Conservation (phyloP, 148 eudicot species). For the Tetragonia tetragonoides region DNA sequence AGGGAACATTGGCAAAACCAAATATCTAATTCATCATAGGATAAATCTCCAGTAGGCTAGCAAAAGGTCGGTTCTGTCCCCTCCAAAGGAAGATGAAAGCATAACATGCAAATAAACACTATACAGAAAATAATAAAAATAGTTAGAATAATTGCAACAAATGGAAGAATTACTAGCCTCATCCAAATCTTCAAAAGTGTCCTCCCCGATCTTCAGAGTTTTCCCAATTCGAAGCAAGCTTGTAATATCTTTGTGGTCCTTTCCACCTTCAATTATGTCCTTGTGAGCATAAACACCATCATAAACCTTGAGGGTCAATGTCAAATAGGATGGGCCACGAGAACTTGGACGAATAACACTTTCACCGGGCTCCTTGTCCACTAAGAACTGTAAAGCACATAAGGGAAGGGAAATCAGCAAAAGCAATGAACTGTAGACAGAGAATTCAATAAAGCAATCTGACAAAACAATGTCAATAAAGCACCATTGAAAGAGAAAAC, state of each 20-base stretch:
- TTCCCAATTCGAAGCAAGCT: conserved; percentile 92
- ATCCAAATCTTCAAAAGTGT: conserved; percentile 92
- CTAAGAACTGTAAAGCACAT: conserved; percentile 48
- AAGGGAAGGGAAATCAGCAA: conserved; percentile 14
- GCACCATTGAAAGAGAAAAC: too few relatives aligned
- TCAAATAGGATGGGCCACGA: conserved; percentile 83
- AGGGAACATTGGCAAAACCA: not conserved
- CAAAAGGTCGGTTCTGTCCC: too few relatives aligned
- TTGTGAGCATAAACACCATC: conserved; percentile 94
- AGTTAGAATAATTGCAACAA: not conserved
- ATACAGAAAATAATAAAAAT: not conserved
- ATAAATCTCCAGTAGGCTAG: not conserved
- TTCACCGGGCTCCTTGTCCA: conserved; percentile 91
- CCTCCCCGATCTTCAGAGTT: conserved; percentile 82
- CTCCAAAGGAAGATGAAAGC: conserved; percentile 5
- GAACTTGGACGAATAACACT: conserved; percentile 91
- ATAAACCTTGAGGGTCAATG: conserved; percentile 81
- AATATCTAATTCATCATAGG: not conserved
- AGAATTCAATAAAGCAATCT: too few relatives aligned
- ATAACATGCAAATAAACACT: conserved; percentile 4
- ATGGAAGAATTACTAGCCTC: conserved; percentile 52
- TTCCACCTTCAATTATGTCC: conserved; percentile 89
- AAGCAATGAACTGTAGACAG: not conserved
- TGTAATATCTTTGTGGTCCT: conserved; percentile 89
- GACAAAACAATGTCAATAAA: too few relatives aligned